These are phyloP conservation scores for Physcia stellaris DNA, from an alignment of 495 filamentous ascomycete genomes.

Conservation along the genomic window DNA sequence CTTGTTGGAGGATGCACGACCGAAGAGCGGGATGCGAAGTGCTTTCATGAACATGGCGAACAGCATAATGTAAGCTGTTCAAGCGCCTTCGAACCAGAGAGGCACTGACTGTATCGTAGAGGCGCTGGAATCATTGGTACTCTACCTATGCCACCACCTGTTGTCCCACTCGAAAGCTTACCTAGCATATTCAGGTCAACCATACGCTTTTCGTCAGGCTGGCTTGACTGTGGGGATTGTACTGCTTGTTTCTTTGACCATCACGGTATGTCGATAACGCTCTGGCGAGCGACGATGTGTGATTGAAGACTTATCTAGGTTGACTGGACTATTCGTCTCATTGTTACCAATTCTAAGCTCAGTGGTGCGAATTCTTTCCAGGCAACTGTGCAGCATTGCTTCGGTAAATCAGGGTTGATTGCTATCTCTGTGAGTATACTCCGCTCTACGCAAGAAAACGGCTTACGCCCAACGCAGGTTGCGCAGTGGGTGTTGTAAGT, in stretches of 20 bases:
- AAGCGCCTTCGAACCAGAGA: background rate
- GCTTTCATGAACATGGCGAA: constrained; percentile 99
- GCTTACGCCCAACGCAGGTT: too few relatives aligned
- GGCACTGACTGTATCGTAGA: constrained; percentile 10
- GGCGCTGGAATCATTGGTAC: constrained; percentile 86
- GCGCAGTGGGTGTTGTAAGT: constrained; percentile 86
- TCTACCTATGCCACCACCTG: background rate
- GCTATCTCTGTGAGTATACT: constrained; percentile 51
- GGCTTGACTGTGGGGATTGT: constrained; percentile 68
- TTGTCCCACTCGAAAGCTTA: background rate
- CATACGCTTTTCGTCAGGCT: constrained; percentile 86
- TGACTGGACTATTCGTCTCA: constrained; percentile 95
- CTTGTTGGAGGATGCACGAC: constrained; percentile 43
- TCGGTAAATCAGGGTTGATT: constrained; percentile 72
- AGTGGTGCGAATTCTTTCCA: constrained; percentile 88
- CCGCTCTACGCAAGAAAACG: too few relatives aligned
- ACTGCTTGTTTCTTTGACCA: constrained; percentile 63
- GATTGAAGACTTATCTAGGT: too few relatives aligned
- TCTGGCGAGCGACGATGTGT: too few relatives aligned
- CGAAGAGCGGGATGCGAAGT: constrained; percentile 51
- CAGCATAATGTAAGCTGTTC: constrained; percentile 56
- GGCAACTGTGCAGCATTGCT: constrained; percentile 87
- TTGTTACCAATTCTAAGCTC: constrained; percentile 90
- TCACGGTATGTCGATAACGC: constrained; percentile 55
- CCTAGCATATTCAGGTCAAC: constrained; percentile 41